Evolutionary conservation across 2,329 filamentous ascomycete genomes (phyloP), one percentile per base, ranked within the genome.

Genomic region (Fusarium annulatum): DNA sequence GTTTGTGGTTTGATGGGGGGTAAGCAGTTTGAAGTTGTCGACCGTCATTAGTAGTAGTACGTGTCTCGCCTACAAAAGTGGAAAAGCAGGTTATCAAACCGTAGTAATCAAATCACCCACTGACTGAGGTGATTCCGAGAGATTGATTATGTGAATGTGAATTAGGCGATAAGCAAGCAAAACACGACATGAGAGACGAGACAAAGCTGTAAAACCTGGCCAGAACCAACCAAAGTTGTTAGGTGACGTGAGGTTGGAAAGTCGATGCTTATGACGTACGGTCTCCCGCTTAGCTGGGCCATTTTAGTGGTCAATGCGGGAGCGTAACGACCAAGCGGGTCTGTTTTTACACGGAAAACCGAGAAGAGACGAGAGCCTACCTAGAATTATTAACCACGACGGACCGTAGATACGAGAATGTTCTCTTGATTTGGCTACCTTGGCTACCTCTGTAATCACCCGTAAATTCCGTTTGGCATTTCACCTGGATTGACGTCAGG

Each of bases 401-500:
- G 16, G 15, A 51, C 36, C 28, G 23, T 36, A 69, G 41, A 70
- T 42, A 69, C 66, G 51, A 65, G 67, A 67, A 57, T 60, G 30
- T 65, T 57, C 69, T 21, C 60, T 61, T 64, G 18, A 60, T 38
- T 63, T 56, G 48, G 38, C 34, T 30, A 23, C 23, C 23, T 23
- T 23, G 41, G 23, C 49, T 15, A 52, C 30, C 21, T 34, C 33
- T 30, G 34, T 18, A 53, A 34, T 26, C n/a, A 42, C 23, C 64
- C 73, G 65, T 43, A 49, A 36, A 53, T 64, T 71, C 66, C 72
- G 74, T 71, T 74, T 53, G 30, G 63, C 46, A 46, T 68, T 53
- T 66, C 60, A 58, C 43, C 41, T 67, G 67, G 45, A 51, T 71
- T 77, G 72, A 77, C 76, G 76, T 77, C 76, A 78, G 36, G 30